A percentile compares a stretch with the other conserved stretches of the same genome.
Conservation (phyloP, 2,329 filamentous ascomycete genomes). For the Fusarium zealandicum region DNA sequence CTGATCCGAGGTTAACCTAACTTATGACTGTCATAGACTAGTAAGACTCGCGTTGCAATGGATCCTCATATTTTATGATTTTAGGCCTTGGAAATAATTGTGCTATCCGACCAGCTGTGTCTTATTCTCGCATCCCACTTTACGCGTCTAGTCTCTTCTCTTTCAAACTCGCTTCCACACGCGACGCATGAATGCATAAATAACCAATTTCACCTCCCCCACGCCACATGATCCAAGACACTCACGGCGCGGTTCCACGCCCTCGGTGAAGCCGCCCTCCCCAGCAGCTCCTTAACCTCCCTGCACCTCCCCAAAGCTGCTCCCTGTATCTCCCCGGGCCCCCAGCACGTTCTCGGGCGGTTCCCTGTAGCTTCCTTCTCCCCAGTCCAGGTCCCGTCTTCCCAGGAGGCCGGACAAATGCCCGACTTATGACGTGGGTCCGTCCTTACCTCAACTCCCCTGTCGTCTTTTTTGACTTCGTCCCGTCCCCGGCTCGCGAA, state of each 20-base stretch:
- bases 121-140: neutral
- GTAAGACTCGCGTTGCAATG: no score
- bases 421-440: constrained; percentile 25
- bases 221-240: constrained; percentile 32
- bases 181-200: constrained; percentile 43
- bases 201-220: constrained; percentile 41
- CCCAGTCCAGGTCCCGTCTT: constrained; percentile 1
- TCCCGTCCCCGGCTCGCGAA: constrained; percentile 12
- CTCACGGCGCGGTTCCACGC: constrained; percentile 42
- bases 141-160: constrained; percentile 6
- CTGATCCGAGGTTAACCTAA: no score
- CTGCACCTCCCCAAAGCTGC: no score
- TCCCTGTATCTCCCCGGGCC: constrained; percentile 1
- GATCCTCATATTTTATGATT: no score
- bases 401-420: constrained; percentile 28
- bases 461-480: constrained; percentile 23
- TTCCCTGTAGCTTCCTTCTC: no score
- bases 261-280: constrained; percentile 42
- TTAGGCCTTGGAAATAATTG: no score
- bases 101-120: no score
- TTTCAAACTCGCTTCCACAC: constrained; percentile 23
- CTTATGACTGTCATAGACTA: no score
- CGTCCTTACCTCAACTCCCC: constrained; percentile 25
- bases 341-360: no score
- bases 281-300: neutral